A percentile compares a stretch with the other conserved stretches of the same genome.
phyloP scores from a whole-genome alignment of 345 rosid genomes.

The Leavenworthia alabamica region DNA sequence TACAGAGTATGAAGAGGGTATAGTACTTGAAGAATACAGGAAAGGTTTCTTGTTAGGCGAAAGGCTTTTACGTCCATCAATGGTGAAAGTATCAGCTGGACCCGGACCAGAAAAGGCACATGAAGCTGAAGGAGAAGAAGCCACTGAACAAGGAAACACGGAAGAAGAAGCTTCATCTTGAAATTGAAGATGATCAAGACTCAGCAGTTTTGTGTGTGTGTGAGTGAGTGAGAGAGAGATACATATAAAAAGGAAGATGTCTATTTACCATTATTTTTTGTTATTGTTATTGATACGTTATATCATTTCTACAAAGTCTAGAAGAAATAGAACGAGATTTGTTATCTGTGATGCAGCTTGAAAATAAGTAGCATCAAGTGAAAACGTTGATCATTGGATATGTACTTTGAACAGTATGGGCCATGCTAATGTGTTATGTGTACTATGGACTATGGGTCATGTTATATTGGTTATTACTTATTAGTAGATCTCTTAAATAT shows the following conservation, averaged over 20 bases:
- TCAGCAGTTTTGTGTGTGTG: not conserved
- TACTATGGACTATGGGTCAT: not conserved
- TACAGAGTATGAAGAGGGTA: constrained; percentile 68
- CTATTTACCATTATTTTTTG: constrained; percentile 3
- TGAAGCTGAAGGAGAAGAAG: constrained; percentile 39
- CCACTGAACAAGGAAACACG: constrained; percentile 14
- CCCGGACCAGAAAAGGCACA: constrained; percentile 68
- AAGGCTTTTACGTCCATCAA: constrained; percentile 81
- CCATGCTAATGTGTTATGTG: not conserved
- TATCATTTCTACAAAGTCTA: constrained; percentile 9
- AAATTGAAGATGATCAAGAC: constrained; percentile 2
- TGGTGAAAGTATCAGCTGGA: constrained; percentile 99
- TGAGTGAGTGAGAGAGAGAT: not conserved
- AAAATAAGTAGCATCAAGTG: not conserved
- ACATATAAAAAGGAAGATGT: not conserved
- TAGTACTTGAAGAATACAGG: constrained; percentile 72
- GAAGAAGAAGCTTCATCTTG: constrained; percentile 38
- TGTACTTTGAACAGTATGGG: not conserved
- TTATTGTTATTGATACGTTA: constrained; percentile 5
- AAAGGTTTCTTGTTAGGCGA: constrained; percentile 83
- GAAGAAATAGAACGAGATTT: constrained; percentile 6
- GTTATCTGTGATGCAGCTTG: not conserved
- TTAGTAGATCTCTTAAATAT: not conserved
- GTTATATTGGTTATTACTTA: not conserved
- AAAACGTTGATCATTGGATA: not conserved